Percentiles rank a stretch among this genome's conserved stretches.
phyloP scores from a whole-genome alignment of 148 eudicot genomes.

The Rhododendron kiyosumense region DNA sequence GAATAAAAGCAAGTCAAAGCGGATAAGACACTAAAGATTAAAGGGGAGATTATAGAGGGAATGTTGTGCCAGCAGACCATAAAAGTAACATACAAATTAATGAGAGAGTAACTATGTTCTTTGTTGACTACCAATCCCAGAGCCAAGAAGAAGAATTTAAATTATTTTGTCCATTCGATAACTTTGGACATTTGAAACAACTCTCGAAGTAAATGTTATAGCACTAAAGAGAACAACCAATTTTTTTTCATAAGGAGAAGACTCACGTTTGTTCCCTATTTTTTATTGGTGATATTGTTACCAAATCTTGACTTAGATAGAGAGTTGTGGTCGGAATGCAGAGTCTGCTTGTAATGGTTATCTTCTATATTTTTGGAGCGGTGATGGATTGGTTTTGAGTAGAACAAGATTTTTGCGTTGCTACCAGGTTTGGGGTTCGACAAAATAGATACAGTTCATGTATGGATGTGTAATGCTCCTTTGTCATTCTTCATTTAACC shows the following conservation, averaged over 20 bases:
- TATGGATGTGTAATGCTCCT: neutral
- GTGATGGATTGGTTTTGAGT: neutral
- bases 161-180: neutral
- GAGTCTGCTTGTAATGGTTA: neutral
- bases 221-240: neutral
- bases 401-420: neutral
- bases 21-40: no score
- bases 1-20: neutral
- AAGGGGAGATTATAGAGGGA: neutral
- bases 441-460: neutral
- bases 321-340: neutral
- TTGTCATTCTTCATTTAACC: constrained; percentile 1
- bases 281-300: no score
- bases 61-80: neutral
- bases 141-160: no score
- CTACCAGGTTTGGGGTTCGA: neutral
- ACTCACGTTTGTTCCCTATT: neutral
- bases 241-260: neutral
- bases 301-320: neutral
- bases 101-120: neutral
- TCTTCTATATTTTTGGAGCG: neutral
- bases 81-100: no score
- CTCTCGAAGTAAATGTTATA: neutral
- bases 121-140: neutral
- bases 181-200: neutral